Base-by-base conservation (phyloP, 306 rosid species). In the Sesbania bispinosa region DNA sequence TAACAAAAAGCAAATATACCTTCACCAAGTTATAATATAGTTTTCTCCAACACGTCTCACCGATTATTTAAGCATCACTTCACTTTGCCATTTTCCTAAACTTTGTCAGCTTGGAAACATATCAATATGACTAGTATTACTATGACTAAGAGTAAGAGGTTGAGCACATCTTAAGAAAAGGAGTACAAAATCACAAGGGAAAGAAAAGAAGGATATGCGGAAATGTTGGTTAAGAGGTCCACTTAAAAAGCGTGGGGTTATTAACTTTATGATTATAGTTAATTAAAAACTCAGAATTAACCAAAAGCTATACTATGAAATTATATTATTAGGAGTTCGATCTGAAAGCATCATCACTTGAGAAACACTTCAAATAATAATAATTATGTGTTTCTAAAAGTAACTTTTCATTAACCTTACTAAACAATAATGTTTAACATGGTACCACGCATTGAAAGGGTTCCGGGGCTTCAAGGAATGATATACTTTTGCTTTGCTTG, bases 341-440 rank as follows among this genome's bases (percentile, higher is more conserved):
- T n/a, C 45, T 3, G 41, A 73, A 82, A 46, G 80, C 47, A 68
- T 24, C 32, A 48, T 82, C 65, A 79, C 83, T 70, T 82, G 54
- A 65, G 46, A 50, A 70, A 59, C 80, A 79, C 83, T 79, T 70
- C 76, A 79, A 32, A 43, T 20, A 57, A 29, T 15, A 65, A 64
- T 51, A 57, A 47, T 39, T 7, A 65, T 50, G 36, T 10, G 69
- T 9, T 64, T 36, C 36, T 7, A 21, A 62, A 39, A 66, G 69
- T 33, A 36, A 36, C 48, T 64, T 64, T 55, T 26, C 62, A 51
- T 21, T 29, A 66, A 11, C 57, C 69, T 23, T 10, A 33, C 6
- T 15, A 67, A 58, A 13, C 36, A 32, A n/a, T 20, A 69, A 11
- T 35, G 58, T 64, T 58, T 60, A 57, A 55, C 47, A 66, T 35